Evolutionary conservation across 176 grass and related monocot genomes (phyloP).

Genomic region (Oryza glumipatula): DNA sequence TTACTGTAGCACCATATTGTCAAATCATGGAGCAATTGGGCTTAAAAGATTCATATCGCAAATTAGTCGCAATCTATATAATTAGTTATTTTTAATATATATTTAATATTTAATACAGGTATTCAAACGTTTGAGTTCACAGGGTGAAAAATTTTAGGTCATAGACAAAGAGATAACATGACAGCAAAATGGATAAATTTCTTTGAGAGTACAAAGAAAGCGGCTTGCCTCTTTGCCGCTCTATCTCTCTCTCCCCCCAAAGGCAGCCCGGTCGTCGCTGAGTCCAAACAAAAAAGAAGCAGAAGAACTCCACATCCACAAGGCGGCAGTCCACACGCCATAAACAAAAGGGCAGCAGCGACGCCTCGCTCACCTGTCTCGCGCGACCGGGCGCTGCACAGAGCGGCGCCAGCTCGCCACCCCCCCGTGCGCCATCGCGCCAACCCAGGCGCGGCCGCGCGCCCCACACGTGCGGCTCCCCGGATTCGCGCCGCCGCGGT

Average conservation of each 20-base stretch:
- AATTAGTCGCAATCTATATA: too few relatives aligned
- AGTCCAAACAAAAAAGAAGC: slow-evolving; percentile 28
- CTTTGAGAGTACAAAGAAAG: background rate
- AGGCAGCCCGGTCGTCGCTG: background rate
- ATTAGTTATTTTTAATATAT: too few relatives aligned
- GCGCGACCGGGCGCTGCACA: slow-evolving; percentile 26
- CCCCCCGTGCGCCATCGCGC: slow-evolving; percentile 36
- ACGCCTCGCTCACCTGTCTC: background rate
- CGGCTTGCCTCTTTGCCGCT: background rate
- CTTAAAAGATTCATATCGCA: too few relatives aligned
- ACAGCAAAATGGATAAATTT: too few relatives aligned
- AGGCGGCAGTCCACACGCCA: background rate
- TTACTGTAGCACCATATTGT: too few relatives aligned
- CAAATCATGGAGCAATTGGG: too few relatives aligned
- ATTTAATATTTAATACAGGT: too few relatives aligned
- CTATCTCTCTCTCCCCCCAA: background rate
- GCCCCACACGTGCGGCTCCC: slow-evolving; percentile 56
- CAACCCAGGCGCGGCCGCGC: slow-evolving; percentile 38
- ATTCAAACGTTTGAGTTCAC: too few relatives aligned
- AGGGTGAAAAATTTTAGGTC: too few relatives aligned
- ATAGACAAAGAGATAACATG: too few relatives aligned
- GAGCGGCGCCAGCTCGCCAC: slow-evolving; percentile 33
- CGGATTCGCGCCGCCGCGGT: slow-evolving; percentile 59
- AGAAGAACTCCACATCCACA: background rate
- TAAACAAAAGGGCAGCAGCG: background rate